Percentiles rank a stretch among this genome's conserved stretches.
phyloP scores from a whole-genome alignment of 176 grass and related monocot genomes.

The Ensete glaucum region DNA sequence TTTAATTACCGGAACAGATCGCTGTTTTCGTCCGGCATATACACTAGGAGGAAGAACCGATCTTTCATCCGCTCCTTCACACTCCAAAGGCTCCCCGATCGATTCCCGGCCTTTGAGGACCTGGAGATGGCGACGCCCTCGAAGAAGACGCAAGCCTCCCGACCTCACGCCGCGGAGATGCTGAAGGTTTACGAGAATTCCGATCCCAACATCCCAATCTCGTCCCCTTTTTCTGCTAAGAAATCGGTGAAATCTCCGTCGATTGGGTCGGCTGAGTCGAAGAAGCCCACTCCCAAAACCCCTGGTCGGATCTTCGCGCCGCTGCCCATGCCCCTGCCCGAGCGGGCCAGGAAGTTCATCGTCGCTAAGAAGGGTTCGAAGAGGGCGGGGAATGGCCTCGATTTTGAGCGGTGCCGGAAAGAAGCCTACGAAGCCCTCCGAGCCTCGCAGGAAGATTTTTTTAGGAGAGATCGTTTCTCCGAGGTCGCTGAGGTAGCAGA shows the following conservation, averaged over 20 bases:
- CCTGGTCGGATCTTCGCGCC: slow-evolving; percentile 3
- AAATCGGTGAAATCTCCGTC: slow-evolving; percentile 36
- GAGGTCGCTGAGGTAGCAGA: neutral
- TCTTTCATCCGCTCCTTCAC: neutral
- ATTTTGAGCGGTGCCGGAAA: slow-evolving; percentile 57
- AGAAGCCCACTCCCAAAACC: slow-evolving; percentile 26
- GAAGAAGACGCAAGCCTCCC: slow-evolving; percentile 14
- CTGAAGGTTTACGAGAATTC: slow-evolving; percentile 49
- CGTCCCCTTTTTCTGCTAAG: slow-evolving; percentile 32
- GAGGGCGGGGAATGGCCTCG: slow-evolving; percentile 35
- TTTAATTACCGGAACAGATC: neutral
- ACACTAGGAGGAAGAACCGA: neutral
- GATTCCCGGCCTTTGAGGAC: neutral
- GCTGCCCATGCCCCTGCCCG: slow-evolving; percentile 20
- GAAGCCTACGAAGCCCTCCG: slow-evolving; percentile 65
- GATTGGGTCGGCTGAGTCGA: slow-evolving; percentile 29
- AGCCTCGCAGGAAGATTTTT: slow-evolving; percentile 75
- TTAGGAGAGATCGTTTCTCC: slow-evolving; percentile 28
- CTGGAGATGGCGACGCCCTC: slow-evolving; percentile 32
- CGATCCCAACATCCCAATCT: slow-evolving; percentile 55
- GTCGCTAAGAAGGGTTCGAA: slow-evolving; percentile 66
- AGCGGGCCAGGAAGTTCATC: slow-evolving; percentile 52
- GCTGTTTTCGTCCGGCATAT: neutral
- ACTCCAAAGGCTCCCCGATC: neutral
- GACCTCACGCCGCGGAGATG: slow-evolving; percentile 19